Conservation (phyloP, 148 eudicot genomes). For the Camellia granthamiana region DNA sequence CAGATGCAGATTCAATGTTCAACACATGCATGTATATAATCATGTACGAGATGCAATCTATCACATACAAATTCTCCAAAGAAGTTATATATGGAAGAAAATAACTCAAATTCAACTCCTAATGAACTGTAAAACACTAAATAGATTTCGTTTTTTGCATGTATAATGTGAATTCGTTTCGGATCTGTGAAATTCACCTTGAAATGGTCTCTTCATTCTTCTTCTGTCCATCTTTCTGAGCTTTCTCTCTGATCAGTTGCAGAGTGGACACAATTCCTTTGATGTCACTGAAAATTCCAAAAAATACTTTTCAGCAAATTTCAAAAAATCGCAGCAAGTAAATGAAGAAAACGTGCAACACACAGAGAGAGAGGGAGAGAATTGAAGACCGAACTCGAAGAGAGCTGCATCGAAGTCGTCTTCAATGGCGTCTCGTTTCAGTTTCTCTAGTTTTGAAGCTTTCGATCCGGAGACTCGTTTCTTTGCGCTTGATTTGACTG, state of each 20-base stretch:
- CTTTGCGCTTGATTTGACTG: conserved; percentile 41
- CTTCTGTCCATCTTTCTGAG: conserved; percentile 75
- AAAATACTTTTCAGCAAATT: not conserved
- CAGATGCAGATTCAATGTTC: not conserved
- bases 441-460: conserved; percentile 37
- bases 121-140: not conserved
- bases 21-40: not conserved
- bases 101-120: not conserved
- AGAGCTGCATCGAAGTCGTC: conserved; percentile 59
- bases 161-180: not conserved
- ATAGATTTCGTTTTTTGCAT: too few relatives aligned
- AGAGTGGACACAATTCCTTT: conserved; percentile 74
- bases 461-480: conserved; percentile 36
- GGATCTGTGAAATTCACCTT: conserved; percentile 35
- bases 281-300: conserved; percentile 58
- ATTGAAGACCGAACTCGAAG: conserved; percentile 34
- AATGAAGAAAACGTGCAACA: not conserved
- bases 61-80: not conserved
- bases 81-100: too few relatives aligned
- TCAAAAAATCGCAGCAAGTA: not conserved
- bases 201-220: conserved; percentile 85
- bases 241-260: conserved; percentile 71
- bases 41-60: not conserved
- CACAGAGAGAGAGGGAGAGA: not conserved
- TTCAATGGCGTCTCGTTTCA: conserved; percentile 38